Percentiles rank a stretch among this genome's conserved stretches.
These are phyloP conservation scores for Solanum appendiculatum DNA, from an alignment of 257 asterid species.

Conservation along the genomic window DNA sequence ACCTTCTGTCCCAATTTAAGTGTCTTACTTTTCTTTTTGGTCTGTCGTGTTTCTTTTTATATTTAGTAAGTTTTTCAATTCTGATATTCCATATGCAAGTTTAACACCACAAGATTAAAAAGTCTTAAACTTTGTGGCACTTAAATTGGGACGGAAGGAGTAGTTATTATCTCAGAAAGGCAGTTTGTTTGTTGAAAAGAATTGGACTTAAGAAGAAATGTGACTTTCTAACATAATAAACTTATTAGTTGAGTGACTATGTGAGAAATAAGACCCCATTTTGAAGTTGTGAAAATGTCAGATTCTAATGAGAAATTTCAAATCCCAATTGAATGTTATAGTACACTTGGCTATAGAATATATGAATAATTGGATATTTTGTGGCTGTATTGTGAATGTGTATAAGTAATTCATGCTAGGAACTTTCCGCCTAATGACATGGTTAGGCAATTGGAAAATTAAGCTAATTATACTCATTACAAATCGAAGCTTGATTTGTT, in stretches of 20 bases:
- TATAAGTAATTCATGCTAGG: not conserved
- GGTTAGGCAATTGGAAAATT: not conserved
- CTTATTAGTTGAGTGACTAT: not conserved
- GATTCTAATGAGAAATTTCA: not conserved
- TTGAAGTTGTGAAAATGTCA: not conserved
- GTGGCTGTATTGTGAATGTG: not conserved
- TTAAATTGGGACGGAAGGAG: not conserved
- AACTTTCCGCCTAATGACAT: not conserved
- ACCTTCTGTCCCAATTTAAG: no score
- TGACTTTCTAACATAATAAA: not conserved
- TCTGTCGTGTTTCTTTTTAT: no score
- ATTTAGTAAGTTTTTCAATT: not conserved
- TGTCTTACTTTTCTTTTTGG: no score
- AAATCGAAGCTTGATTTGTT: not conserved
- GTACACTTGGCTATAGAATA: not conserved
- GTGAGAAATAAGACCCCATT: not conserved
- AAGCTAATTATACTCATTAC: not conserved
- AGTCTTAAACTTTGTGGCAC: not conserved
- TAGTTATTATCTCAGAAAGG: no score
- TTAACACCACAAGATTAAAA: no score
- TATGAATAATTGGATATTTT: not conserved
- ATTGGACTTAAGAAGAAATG: no score
- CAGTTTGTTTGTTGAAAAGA: not conserved
- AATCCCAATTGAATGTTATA: not conserved
- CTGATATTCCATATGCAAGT: no score